These are phyloP conservation scores for Oidiodendron maius DNA, from an alignment of 495 filamentous ascomycete genomes.

Conservation along the genomic window DNA sequence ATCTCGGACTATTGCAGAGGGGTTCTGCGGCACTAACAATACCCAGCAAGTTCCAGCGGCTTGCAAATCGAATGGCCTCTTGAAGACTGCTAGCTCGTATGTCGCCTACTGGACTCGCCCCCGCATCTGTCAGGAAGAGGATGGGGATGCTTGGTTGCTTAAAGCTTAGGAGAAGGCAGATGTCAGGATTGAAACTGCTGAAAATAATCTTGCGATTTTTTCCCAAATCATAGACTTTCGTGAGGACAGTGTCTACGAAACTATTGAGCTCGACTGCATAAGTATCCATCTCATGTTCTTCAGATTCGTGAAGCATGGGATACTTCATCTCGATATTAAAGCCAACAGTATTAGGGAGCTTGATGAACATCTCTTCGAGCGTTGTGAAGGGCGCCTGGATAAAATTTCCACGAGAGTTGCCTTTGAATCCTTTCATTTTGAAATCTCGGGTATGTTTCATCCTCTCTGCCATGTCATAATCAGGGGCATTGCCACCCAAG, in stretches of 20 bases:
- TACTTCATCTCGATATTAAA: slow-evolving; percentile 99
- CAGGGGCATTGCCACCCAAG: slow-evolving; percentile 18
- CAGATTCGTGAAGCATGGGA: slow-evolving; percentile 90
- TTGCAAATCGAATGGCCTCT: slow-evolving; percentile 91
- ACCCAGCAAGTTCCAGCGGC: slow-evolving; percentile 88
- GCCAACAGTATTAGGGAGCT: slow-evolving; percentile 72
- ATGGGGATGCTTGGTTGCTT: slow-evolving; percentile 95
- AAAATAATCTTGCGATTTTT: slow-evolving; percentile 84
- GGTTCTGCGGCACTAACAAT: slow-evolving; percentile 82
- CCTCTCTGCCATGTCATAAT: slow-evolving; percentile 67
- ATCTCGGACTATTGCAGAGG: slow-evolving; percentile 77
- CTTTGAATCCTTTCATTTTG: slow-evolving; percentile 86
- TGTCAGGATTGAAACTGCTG: slow-evolving; percentile 93
- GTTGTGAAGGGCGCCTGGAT: slow-evolving; percentile 96
- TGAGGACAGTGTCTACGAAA: slow-evolving; percentile 90
- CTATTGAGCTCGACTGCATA: slow-evolving; percentile 96
- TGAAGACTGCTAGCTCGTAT: slow-evolving; percentile 89
- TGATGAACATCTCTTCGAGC: slow-evolving; percentile 83
- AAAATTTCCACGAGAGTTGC: slow-evolving; percentile 84
- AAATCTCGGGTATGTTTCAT: slow-evolving; percentile 98
- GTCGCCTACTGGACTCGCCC: slow-evolving; percentile 64
- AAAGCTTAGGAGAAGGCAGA: slow-evolving; percentile 87
- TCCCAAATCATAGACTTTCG: slow-evolving; percentile 74
- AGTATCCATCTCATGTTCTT: slow-evolving; percentile 95
- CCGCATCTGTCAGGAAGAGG: slow-evolving; percentile 88